These are phyloP conservation scores for Adansonia gregorii DNA, from an alignment of 441 rosid species.

Conservation along the genomic window DNA sequence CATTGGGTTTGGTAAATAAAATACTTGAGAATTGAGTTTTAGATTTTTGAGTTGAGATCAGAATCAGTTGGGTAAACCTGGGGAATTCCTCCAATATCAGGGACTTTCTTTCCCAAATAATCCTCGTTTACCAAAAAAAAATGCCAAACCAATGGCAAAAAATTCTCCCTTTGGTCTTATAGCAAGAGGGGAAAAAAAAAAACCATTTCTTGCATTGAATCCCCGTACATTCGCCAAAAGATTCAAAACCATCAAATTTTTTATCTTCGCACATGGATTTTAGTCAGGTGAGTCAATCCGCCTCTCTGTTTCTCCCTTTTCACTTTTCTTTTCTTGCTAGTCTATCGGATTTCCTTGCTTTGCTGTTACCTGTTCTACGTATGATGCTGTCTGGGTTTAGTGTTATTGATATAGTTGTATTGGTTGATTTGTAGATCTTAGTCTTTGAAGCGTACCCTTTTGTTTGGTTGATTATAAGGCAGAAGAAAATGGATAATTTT, in stretches of 20 bases:
- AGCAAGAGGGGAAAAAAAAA: not conserved
- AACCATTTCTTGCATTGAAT: not conserved
- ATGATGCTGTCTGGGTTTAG: not conserved
- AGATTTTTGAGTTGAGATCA: too few relatives aligned
- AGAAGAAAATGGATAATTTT: not conserved
- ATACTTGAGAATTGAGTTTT: not conserved
- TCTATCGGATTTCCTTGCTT: constrained; percentile 23
- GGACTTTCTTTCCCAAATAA: not conserved
- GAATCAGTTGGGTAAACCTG: not conserved
- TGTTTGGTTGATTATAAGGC: constrained; percentile 15
- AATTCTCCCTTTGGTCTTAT: not conserved
- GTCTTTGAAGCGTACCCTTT: constrained; percentile 22
- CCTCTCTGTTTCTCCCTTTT: not conserved
- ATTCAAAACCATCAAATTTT: not conserved
- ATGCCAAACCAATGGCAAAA: too few relatives aligned
- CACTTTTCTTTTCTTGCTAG: not conserved
- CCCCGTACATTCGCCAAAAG: constrained; percentile 1
- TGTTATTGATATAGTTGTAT: not conserved
- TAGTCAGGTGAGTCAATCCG: constrained; percentile 39
- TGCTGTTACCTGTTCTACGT: not conserved
- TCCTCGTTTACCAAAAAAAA: not conserved
- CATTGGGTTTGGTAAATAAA: not conserved
- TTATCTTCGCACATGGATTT: constrained; percentile 36
- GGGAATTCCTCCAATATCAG: not conserved
- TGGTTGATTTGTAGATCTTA: constrained; percentile 36